phyloP scores from a whole-genome alignment of 2,329 filamentous ascomycete genomes.

The Fusarium acutatum region DNA sequence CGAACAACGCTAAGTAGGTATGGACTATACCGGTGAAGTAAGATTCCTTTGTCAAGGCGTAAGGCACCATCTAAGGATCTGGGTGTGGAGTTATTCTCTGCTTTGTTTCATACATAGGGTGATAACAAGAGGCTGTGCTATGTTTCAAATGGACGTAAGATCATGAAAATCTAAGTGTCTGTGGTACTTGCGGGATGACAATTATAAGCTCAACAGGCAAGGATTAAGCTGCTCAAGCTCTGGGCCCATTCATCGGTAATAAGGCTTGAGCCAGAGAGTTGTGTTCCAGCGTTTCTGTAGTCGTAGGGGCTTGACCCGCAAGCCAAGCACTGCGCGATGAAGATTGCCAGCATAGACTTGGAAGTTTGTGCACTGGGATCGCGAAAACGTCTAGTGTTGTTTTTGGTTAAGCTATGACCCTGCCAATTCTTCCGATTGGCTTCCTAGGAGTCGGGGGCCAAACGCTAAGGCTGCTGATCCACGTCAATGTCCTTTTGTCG shows the following conservation, averaged over 20 bases:
- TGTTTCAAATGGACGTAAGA: not conserved
- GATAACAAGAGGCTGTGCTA: conserved; percentile 29
- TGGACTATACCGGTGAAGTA: not conserved
- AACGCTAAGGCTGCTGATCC: conserved; percentile 43
- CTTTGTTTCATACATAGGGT: not conserved
- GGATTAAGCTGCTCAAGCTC: not conserved
- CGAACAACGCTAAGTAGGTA: not conserved
- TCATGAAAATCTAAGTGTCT: conserved; percentile 1
- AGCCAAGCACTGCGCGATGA: conserved; percentile 25
- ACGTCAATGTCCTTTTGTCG: conserved; percentile 46
- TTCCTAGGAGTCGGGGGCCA: conserved; percentile 30
- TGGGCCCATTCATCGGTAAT: not conserved
- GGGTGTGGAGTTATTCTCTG: conserved; percentile 10
- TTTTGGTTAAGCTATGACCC: conserved; percentile 32
- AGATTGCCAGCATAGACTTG: conserved; percentile 37
- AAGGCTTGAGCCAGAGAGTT: conserved; percentile 4
- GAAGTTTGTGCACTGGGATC: conserved; percentile 17
- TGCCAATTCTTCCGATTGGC: conserved; percentile 46
- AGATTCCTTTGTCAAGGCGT: conserved; percentile 4
- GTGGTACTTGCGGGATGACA: not conserved
- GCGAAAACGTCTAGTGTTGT: conserved; percentile 15
- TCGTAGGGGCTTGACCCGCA: conserved; percentile 19
- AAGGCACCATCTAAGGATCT: not conserved
- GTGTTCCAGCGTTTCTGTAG: not conserved
- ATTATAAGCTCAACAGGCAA: not conserved